These are phyloP conservation scores for Paramecium bursaria DNA, from an alignment of 73 alveolate genomes.

Conservation along the genomic window DNA sequence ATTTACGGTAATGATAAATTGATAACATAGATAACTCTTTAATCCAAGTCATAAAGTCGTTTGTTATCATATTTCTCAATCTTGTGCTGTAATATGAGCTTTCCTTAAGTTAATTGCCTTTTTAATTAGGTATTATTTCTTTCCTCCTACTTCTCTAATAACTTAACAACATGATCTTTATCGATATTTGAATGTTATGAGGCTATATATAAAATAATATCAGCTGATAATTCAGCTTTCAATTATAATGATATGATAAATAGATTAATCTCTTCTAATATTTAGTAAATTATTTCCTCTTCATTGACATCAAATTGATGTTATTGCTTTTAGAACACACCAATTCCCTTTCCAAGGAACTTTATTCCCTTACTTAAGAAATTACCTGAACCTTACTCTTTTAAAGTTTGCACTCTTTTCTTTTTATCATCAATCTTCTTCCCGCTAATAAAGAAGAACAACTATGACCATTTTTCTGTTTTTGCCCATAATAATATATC, in stretches of 20 bases:
- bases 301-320: constrained; percentile 52
- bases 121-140: constrained; percentile 47
- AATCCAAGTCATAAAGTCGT: background rate
- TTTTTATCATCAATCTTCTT: constrained; percentile 61
- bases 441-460: constrained; percentile 40
- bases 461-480: constrained; percentile 48
- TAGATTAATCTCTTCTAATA: constrained; percentile 56
- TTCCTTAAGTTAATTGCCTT: constrained; percentile 26
- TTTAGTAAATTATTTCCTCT: constrained; percentile 53
- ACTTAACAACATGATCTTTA: constrained; percentile 50
- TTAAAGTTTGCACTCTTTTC: constrained; percentile 7
- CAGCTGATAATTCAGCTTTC: constrained; percentile 54
- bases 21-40: constrained; percentile 20
- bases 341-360: constrained; percentile 52
- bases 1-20: background rate
- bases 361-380: constrained; percentile 60
- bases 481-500: constrained; percentile 4
- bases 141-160: constrained; percentile 64
- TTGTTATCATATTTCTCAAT: constrained; percentile 51
- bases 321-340: constrained; percentile 15
- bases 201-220: constrained; percentile 57
- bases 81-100: constrained; percentile 5
- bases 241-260: constrained; percentile 44
- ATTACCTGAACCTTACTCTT: constrained; percentile 18
- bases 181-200: constrained; percentile 28